phyloP scores from a whole-genome alignment of 2,329 filamentous ascomycete genomes.

The Curvularia eragrostidis region DNA sequence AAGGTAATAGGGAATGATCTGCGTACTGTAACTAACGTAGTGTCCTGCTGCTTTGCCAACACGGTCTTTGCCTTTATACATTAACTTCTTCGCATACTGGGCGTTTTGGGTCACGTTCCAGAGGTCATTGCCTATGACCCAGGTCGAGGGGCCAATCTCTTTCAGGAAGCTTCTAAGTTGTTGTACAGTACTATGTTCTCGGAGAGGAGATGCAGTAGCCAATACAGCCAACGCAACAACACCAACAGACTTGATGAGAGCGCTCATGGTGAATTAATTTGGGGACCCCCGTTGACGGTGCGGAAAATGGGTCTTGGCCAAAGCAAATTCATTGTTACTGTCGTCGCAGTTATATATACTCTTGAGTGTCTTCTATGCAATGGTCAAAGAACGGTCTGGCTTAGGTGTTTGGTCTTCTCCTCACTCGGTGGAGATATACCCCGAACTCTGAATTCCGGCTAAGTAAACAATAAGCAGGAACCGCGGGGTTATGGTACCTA shows the following conservation, averaged over 20 bases:
- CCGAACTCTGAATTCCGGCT: slow-evolving; percentile 24
- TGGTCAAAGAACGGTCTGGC: neutral
- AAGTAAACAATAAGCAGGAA: slow-evolving; percentile 11
- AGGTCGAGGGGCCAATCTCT: slow-evolving; percentile 43
- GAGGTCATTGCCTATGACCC: slow-evolving; percentile 51
- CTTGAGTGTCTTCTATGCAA: neutral
- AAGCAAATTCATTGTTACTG: neutral
- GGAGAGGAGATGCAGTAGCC: slow-evolving; percentile 23
- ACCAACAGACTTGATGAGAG: neutral
- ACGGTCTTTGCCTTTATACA: slow-evolving; percentile 52
- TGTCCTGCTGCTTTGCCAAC: slow-evolving; percentile 53
- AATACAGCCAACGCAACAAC: slow-evolving; percentile 23
- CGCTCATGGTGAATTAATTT: neutral
- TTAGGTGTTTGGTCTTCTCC: neutral
- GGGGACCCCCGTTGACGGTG: neutral
- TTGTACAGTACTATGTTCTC: slow-evolving; percentile 23
- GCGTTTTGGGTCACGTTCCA: slow-evolving; percentile 53
- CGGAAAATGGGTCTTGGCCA: neutral
- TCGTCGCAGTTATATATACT: slow-evolving; percentile 8
- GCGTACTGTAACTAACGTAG: slow-evolving; percentile 56
- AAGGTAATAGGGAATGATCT: neutral
- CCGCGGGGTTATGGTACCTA: slow-evolving; percentile 16
- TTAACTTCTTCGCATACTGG: slow-evolving; percentile 51
- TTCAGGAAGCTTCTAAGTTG: slow-evolving; percentile 45
- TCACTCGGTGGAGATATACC: slow-evolving; percentile 23